A percentile compares a stretch with the other conserved stretches of the same genome.
Conservation (phyloP, 108 stramenopile genomes). For the Nannochloropsis oceanica region DNA sequence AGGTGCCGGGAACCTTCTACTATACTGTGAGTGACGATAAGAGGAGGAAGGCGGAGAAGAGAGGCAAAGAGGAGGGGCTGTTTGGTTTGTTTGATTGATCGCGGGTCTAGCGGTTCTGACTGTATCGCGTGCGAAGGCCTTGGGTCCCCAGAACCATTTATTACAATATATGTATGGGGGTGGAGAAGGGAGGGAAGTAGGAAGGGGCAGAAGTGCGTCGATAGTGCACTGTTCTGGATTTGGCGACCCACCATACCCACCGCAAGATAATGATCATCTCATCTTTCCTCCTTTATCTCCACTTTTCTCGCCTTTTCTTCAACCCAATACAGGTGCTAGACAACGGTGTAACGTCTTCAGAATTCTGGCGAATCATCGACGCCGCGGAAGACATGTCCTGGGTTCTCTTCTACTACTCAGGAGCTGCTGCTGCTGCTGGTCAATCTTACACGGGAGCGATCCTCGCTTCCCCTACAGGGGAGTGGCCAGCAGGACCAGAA, state of each 20-base stretch:
- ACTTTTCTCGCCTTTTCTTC: not conserved
- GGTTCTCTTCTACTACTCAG: slow-evolving; percentile 79
- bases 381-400: slow-evolving; percentile 76
- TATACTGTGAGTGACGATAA: not conserved
- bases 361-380: slow-evolving; percentile 79
- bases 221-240: slow-evolving; percentile 43
- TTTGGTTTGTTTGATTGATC: too few relatives aligned
- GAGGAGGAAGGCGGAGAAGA: not conserved
- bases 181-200: too few relatives aligned
- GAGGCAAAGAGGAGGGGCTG: too few relatives aligned
- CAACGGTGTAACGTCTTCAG: slow-evolving; percentile 69
- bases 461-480: slow-evolving; percentile 70
- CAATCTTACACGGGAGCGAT: slow-evolving; percentile 73
- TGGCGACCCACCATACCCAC: slow-evolving; percentile 40
- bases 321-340: slow-evolving; percentile 45
- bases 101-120: too few relatives aligned
- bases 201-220: too few relatives aligned
- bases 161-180: too few relatives aligned
- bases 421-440: slow-evolving; percentile 73
- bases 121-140: too few relatives aligned
- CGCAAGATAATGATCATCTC: too few relatives aligned
- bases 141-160: too few relatives aligned
- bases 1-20: not conserved
- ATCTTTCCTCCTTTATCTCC: too few relatives aligned
- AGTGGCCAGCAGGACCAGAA: slow-evolving; percentile 37